Evolutionary conservation across 1,284 basidiomycete genomes (phyloP).

Genomic region (Ceratobasidium sp.): DNA sequence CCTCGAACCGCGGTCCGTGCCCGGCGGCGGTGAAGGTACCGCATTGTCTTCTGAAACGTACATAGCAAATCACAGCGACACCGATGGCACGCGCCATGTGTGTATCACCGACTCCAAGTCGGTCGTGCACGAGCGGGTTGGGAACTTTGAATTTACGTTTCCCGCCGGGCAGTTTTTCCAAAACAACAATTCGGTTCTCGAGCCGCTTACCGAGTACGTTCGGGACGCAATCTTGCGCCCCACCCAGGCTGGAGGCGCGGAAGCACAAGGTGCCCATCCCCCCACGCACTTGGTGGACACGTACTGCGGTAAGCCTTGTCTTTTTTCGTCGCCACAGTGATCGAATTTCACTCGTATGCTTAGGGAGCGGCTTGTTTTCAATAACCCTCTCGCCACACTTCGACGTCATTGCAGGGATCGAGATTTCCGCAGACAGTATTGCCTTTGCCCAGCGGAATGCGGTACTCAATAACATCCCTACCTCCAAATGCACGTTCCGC

Average conservation of each 20-base stretch:
- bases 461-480: conserved; percentile 68
- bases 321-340: conserved; percentile 49
- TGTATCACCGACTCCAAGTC: conserved; percentile 85
- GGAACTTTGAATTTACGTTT: conserved; percentile 83
- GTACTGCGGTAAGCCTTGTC: conserved; percentile 66
- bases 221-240: conserved; percentile 70
- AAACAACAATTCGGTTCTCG: conserved; percentile 94
- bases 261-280: conserved; percentile 51
- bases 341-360: conserved; percentile 32
- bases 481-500: conserved; percentile 61
- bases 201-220: conserved; percentile 83
- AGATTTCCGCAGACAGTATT: conserved; percentile 81
- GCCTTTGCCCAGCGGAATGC: conserved; percentile 82
- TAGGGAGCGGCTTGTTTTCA: conserved; percentile 84
- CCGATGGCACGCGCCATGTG: conserved; percentile 57
- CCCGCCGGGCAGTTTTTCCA: conserved; percentile 93
- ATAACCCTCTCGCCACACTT: conserved; percentile 86
- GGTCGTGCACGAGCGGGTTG: conserved; percentile 85
- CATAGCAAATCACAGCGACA: conserved; percentile 41
- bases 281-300: conserved; percentile 89
- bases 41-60: conserved; percentile 6
- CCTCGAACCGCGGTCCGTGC: conserved; percentile 54
- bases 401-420: conserved; percentile 84
- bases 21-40: conserved; percentile 41
- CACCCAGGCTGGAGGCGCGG: conserved; percentile 44